A percentile compares a stretch with the other conserved stretches of the same genome.
Evolutionary conservation across 2,329 filamentous ascomycete species (phyloP).

Genomic region (Aspergillus felis): DNA sequence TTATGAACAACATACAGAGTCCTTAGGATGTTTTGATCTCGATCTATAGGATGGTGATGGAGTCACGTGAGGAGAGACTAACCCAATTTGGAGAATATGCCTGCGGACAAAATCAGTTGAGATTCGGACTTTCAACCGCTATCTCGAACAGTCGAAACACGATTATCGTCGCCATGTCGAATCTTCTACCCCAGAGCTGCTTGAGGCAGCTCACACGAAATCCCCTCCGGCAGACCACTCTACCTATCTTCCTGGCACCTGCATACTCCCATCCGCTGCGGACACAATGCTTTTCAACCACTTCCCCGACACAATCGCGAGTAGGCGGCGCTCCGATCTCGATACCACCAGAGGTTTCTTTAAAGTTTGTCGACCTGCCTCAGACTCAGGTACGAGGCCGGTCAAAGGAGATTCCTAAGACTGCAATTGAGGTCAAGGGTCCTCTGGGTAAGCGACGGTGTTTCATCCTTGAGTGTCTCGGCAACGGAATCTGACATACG

Average conservation of each 20-base stretch:
- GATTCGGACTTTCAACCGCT: slow-evolving; percentile 21
- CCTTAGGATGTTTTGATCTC: neutral
- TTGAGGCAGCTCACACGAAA: slow-evolving; percentile 54
- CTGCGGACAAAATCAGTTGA: slow-evolving; percentile 31
- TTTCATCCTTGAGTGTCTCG: neutral
- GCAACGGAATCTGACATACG: slow-evolving; percentile 7
- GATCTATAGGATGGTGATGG: neutral
- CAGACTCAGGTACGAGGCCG: slow-evolving; percentile 56
- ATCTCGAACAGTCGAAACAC: slow-evolving; percentile 19
- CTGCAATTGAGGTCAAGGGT: slow-evolving; percentile 68
- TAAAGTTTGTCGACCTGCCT: slow-evolving; percentile 64
- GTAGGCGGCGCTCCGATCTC: slow-evolving; percentile 78
- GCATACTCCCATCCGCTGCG: slow-evolving; percentile 53
- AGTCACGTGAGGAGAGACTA: slow-evolving; percentile 18
- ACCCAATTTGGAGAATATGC: slow-evolving; percentile 13
- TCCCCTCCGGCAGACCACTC: slow-evolving; percentile 47
- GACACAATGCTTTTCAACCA: slow-evolving; percentile 66
- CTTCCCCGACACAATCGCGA: slow-evolving; percentile 67
- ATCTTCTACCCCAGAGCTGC: slow-evolving; percentile 58
- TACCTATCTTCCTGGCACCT: slow-evolving; percentile 70
- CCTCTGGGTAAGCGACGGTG: slow-evolving; percentile 59
- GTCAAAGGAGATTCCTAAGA: slow-evolving; percentile 60
- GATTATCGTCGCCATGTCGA: slow-evolving; percentile 53
- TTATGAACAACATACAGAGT: neutral
- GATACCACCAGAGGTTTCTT: slow-evolving; percentile 76